Evolutionary conservation across 2,329 filamentous ascomycete genomes (phyloP).

Genomic region (Thielaviopsis cerberus): DNA sequence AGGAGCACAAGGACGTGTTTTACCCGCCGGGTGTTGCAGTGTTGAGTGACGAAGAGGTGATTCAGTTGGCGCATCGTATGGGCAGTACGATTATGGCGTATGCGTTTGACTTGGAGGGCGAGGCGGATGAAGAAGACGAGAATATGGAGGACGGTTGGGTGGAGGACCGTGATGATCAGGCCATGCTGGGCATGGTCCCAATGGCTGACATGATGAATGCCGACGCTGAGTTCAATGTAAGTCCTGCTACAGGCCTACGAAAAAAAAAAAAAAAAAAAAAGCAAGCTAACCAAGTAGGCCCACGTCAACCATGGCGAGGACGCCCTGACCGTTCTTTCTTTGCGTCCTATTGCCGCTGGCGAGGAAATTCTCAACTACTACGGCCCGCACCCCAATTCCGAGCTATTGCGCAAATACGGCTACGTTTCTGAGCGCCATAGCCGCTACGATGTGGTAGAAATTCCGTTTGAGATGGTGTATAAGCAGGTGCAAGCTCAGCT

Average conservation of each 20-base stretch:
- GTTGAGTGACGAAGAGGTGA: slow-evolving; percentile 26
- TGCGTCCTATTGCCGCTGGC: slow-evolving; percentile 48
- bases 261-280: background rate
- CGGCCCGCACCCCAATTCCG: slow-evolving; percentile 63
- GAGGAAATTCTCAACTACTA: slow-evolving; percentile 81
- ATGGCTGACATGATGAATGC: slow-evolving; percentile 82
- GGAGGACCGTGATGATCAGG: slow-evolving; percentile 39
- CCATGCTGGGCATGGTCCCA: slow-evolving; percentile 69
- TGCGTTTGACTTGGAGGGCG: slow-evolving; percentile 59
- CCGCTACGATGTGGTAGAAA: slow-evolving; percentile 66
- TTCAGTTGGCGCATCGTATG: slow-evolving; percentile 53
- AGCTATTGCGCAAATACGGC: slow-evolving; percentile 68
- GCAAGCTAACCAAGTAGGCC: slow-evolving; percentile 20
- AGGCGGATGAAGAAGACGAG: slow-evolving; percentile 35
- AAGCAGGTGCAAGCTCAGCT: slow-evolving; percentile 24
- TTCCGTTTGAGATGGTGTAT: slow-evolving; percentile 43
- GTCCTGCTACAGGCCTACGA: background rate
- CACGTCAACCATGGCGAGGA: slow-evolving; percentile 36
- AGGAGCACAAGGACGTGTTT: slow-evolving; percentile 28
- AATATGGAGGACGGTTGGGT: slow-evolving; percentile 45
- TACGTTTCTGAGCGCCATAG: slow-evolving; percentile 67
- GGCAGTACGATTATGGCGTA: slow-evolving; percentile 84
- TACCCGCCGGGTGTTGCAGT: slow-evolving; percentile 20
- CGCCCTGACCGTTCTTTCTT: slow-evolving; percentile 49
- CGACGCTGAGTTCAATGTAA: slow-evolving; percentile 62